Conservation (phyloP, 2,329 filamentous ascomycete genomes). For the Fusarium sp. region DNA sequence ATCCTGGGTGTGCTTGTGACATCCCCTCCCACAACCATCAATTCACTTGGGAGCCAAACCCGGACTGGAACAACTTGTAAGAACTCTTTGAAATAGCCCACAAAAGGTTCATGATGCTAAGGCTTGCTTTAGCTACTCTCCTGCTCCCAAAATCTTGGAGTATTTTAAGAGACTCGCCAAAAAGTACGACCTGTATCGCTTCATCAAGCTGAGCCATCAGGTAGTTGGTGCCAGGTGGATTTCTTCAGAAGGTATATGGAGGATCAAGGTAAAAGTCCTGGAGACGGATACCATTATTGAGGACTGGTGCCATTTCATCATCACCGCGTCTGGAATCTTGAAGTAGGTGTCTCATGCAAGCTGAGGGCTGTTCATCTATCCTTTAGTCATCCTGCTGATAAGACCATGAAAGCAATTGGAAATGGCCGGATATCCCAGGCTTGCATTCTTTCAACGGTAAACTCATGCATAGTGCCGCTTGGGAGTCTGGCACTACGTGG, state of each 20-base stretch:
- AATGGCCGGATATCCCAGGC: conserved; percentile 63
- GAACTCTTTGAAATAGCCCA: not conserved
- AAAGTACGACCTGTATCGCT: conserved; percentile 39
- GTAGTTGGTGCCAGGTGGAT: conserved; percentile 37
- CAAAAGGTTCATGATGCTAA: not conserved
- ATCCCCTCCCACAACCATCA: conserved; percentile 42
- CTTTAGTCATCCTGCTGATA: not conserved
- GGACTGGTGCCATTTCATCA: not conserved
- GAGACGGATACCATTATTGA: not conserved
- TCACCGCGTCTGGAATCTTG: not conserved
- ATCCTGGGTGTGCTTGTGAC: conserved; percentile 34
- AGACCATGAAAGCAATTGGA: conserved; percentile 20
- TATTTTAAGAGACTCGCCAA: conserved; percentile 43
- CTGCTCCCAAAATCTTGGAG: conserved; percentile 38
- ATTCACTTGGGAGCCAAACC: conserved; percentile 31
- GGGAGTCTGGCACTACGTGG: conserved; percentile 50
- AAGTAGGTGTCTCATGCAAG: not conserved
- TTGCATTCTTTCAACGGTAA: conserved; percentile 61
- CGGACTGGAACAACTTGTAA: conserved; percentile 24
- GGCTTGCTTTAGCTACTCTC: conserved; percentile 15
- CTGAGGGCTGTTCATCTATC: not conserved
- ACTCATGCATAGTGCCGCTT: conserved; percentile 61
- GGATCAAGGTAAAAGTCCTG: not conserved
- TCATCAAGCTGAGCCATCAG: conserved; percentile 34
- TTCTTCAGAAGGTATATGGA: not conserved